These are phyloP conservation scores for Chytridium lagenaria DNA, from an alignment of 371 early-diverging fungal genomes.

Conservation along the genomic window DNA sequence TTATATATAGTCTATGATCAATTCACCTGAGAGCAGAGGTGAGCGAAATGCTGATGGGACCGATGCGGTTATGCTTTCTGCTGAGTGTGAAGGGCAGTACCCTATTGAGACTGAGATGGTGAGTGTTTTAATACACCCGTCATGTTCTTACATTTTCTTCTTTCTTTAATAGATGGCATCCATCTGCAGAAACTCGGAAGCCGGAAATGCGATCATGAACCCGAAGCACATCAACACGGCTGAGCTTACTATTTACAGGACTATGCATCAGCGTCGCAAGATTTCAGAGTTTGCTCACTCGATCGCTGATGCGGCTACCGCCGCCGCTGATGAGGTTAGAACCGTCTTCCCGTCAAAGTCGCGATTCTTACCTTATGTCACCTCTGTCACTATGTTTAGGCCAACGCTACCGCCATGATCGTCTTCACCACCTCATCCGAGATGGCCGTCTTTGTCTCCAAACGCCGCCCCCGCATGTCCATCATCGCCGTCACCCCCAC, in stretches of 20 bases:
- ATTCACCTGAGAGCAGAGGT: conserved; percentile 55
- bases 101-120: conserved; percentile 59
- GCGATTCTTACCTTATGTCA: too few relatives aligned
- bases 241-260: neutral
- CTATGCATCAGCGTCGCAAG: neutral
- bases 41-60: conserved; percentile 65
- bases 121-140: conserved; percentile 4
- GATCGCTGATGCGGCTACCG: conserved; percentile 56
- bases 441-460: conserved; percentile 50
- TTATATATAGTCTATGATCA: conserved; percentile 59
- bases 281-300: conserved; percentile 45
- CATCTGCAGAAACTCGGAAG: conserved; percentile 50
- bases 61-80: conserved; percentile 66
- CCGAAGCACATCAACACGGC: conserved; percentile 20
- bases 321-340: conserved; percentile 44
- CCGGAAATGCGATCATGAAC: conserved; percentile 38
- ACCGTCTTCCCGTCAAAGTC: too few relatives aligned
- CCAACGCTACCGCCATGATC: conserved; percentile 45
- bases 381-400: too few relatives aligned
- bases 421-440: conserved; percentile 50
- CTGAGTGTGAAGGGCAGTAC: conserved; percentile 57
- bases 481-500: conserved; percentile 50
- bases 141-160: neutral
- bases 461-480: conserved; percentile 49
- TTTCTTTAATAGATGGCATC: conserved; percentile 41